Evolutionary conservation across 2,329 filamentous ascomycete species (phyloP).

Genomic region (Microcera coccophila): DNA sequence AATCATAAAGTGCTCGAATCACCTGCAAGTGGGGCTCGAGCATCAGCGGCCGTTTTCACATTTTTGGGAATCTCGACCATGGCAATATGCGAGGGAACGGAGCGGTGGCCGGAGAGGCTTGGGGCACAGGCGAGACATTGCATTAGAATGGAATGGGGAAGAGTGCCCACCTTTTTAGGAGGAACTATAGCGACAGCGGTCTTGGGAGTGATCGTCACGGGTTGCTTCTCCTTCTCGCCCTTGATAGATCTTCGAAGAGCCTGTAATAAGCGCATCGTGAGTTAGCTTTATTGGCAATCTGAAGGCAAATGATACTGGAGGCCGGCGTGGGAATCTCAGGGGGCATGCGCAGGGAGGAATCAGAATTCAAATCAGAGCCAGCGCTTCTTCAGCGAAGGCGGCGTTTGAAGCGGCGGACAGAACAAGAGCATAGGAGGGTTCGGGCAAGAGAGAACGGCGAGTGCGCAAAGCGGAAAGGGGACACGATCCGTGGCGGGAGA

Average conservation of each 20-base stretch:
- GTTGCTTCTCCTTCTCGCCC: slow-evolving; percentile 75
- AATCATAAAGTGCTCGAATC: slow-evolving; percentile 94
- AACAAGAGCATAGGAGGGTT: neutral
- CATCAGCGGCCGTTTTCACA: slow-evolving; percentile 15
- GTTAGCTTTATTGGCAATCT: slow-evolving; percentile 35
- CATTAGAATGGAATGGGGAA: slow-evolving; percentile 1
- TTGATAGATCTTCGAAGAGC: slow-evolving; percentile 85
- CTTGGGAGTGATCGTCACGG: slow-evolving; percentile 77
- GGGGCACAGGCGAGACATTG: neutral
- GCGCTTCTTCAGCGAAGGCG: neutral
- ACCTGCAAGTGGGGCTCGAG: slow-evolving; percentile 54
- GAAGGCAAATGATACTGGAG: neutral
- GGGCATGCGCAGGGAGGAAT: no score
- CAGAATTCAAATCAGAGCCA: neutral
- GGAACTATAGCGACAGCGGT: slow-evolving; percentile 84
- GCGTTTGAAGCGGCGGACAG: neutral
- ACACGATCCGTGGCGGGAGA: neutral
- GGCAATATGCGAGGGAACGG: slow-evolving; percentile 11
- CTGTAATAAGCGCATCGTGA: slow-evolving; percentile 50
- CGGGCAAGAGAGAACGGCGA: neutral
- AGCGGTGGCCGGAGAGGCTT: slow-evolving; percentile 4
- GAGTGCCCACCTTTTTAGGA: slow-evolving; percentile 79
- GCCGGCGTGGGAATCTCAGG: neutral
- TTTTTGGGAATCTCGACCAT: slow-evolving; percentile 9
- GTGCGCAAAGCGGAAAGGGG: neutral